Conservation (phyloP, 2,329 filamentous ascomycete genomes). For the Calonectria hawksworthii region DNA sequence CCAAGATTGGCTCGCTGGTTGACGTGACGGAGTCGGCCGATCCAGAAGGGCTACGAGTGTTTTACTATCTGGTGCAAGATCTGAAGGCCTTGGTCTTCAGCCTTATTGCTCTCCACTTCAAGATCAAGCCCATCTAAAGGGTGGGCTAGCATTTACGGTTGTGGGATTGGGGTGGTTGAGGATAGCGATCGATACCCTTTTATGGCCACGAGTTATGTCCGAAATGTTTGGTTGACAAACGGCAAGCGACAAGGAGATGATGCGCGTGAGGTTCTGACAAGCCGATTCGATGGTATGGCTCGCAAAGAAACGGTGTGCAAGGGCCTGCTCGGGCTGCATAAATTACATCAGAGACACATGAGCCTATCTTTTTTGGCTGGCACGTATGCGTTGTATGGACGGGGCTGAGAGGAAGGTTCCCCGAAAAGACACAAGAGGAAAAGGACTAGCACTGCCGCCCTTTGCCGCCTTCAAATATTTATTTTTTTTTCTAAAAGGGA, state of each 20-base stretch:
- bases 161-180: slow-evolving; percentile 16
- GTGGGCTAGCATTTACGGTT: not conserved
- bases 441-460: not conserved
- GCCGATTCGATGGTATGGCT: slow-evolving; percentile 9
- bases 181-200: slow-evolving; percentile 37
- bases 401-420: slow-evolving; percentile 1
- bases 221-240: not conserved
- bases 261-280: slow-evolving; percentile 5
- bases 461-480: not conserved
- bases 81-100: slow-evolving; percentile 97
- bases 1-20: slow-evolving; percentile 96
- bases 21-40: slow-evolving; percentile 97
- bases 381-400: not conserved
- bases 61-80: slow-evolving; percentile 99
- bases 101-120: slow-evolving; percentile 96
- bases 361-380: slow-evolving; percentile 1
- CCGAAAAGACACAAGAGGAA: slow-evolving; percentile 7
- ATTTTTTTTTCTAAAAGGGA: slow-evolving; percentile 6
- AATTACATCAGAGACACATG: slow-evolving; percentile 5
- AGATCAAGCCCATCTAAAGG: slow-evolving; percentile 83
- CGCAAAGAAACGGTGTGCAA: slow-evolving; percentile 29
- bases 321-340: slow-evolving; percentile 12
- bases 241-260: not conserved
- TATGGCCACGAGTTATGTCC: slow-evolving; percentile 4
- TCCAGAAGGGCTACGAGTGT: slow-evolving; percentile 94